Evolutionary conservation across 1,284 basidiomycete species (phyloP).

Genomic region (Sphaerobolus stellatus): DNA sequence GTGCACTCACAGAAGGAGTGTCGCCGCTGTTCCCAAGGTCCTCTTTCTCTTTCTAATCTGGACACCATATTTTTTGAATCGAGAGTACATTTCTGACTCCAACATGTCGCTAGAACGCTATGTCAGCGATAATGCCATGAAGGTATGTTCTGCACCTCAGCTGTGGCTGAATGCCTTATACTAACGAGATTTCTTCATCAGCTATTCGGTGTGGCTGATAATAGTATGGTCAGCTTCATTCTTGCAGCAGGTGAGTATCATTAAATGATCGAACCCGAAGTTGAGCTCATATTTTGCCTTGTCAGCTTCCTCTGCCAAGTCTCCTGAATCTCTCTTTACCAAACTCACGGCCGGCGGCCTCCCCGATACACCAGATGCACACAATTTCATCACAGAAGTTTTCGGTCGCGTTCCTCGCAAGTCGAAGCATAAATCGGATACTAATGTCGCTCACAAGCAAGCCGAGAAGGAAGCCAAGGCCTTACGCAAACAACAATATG

Average conservation of each 20-base stretch:
- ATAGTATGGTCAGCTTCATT: conserved; percentile 82
- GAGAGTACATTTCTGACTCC: too few species aligned
- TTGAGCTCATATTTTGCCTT: neutral
- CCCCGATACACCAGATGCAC: conserved; percentile 74
- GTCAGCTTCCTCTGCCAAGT: conserved; percentile 78
- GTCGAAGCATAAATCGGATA: conserved; percentile 58
- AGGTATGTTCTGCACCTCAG: conserved; percentile 46
- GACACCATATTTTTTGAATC: too few species aligned
- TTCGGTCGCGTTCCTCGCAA: conserved; percentile 75
- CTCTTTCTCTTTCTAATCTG: too few species aligned
- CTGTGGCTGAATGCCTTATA: neutral
- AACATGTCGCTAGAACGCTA: conserved; percentile 62
- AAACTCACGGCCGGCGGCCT: conserved; percentile 78
- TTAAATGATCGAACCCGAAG: conserved; percentile 12
- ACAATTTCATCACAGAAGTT: conserved; percentile 77
- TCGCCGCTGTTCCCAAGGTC: too few species aligned
- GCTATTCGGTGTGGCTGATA: conserved; percentile 82
- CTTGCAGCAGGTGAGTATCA: conserved; percentile 70
- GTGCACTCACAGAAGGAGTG: too few species aligned
- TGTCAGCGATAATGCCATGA: conserved; percentile 83
- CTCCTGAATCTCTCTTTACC: conserved; percentile 73
- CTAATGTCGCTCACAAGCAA: conserved; percentile 55
- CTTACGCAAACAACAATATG: conserved; percentile 73
- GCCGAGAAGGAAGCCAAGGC: conserved; percentile 71
- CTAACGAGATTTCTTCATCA: conserved; percentile 28